Conservation (phyloP, 208 protist genomes). For the Trypanosoma caninum region DNA sequence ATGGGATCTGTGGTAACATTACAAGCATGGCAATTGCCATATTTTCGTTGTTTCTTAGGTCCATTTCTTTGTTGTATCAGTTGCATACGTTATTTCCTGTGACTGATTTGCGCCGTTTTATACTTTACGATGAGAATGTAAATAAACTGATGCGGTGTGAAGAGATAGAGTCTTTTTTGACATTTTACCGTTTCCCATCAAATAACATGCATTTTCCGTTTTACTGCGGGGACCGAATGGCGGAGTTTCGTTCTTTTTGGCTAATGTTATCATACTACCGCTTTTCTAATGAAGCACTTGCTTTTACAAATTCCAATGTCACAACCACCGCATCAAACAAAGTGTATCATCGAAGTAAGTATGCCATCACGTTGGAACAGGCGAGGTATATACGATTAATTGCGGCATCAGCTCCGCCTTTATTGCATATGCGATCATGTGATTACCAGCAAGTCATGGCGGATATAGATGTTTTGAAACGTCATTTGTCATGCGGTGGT, state of each 20-base stretch:
- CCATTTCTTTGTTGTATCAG: conserved; percentile 56
- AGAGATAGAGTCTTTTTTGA: conserved; percentile 43
- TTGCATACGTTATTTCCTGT: conserved; percentile 63
- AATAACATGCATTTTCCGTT: conserved; percentile 29
- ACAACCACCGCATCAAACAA: not conserved
- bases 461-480: conserved; percentile 60
- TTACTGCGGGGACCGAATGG: conserved; percentile 25
- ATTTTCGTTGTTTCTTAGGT: conserved; percentile 55
- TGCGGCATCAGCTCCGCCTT: conserved; percentile 54
- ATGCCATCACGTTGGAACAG: conserved; percentile 32
- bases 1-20: conserved; percentile 12
- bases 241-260: conserved; percentile 73
- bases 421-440: conserved; percentile 76
- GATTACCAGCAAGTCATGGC: conserved; percentile 74
- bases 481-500: conserved; percentile 25
- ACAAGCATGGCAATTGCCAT: conserved; percentile 33
- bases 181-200: conserved; percentile 50
- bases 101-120: conserved; percentile 36
- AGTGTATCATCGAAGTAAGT: not conserved
- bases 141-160: conserved; percentile 44
- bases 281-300: conserved; percentile 52
- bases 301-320: not conserved
- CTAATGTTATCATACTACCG: conserved; percentile 78
- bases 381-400: conserved; percentile 49
- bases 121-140: conserved; percentile 48